Base-by-base conservation (phyloP, 805 yeast species). In the Teunomyces kruisii region DNA sequence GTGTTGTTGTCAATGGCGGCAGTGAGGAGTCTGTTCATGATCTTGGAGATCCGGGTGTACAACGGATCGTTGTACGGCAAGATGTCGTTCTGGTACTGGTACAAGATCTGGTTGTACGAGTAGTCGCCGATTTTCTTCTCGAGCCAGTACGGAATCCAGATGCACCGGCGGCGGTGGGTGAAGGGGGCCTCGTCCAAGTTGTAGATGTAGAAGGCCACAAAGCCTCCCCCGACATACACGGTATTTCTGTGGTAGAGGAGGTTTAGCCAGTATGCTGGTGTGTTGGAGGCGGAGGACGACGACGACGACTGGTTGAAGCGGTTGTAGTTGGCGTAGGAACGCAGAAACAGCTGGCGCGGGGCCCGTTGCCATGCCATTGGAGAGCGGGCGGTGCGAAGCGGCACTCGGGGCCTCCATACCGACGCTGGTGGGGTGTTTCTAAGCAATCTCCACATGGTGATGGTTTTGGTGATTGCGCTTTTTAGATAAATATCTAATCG, bases 111-210 rank as follows among this genome's bases (percentile, higher is more conserved):
- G 3, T 64, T 59, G 61, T 90, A 91, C 6, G 86, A 76, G 46
- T 70, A 70, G 26, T 79, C 79, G 2, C 96, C 96, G 13, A 86
- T 66, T 48, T 62, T 70, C 14, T 63, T 54, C 56, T 88, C 97
- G 27, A 85, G 50, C 70, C 82, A 78, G 40, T 75, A 74, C 4
- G 89, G 85, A 1, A 86, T 71, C 77, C 89, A 78, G 59, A 90
- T 78, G 55, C 89, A 78, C 50, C 97, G 71, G 26, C 57, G 67
- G 40, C 98, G 70, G 27, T 82, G 80, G 1, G 96, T 83, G 19
- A 84, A 84, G 0, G 97, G 97, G 0, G 96, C 96, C 51, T 79
- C 78, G 51, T 90, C 86, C 26, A 88, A 68, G 26, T 84, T 72
- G 52, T 60, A 60, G 30, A 53, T 32, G 47, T 60, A 59, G 42